A percentile compares a stretch with the other conserved stretches of the same genome.
These are phyloP conservation scores for Mucor indicus DNA, from an alignment of 371 early-diverging fungal species.

Conservation along the genomic window DNA sequence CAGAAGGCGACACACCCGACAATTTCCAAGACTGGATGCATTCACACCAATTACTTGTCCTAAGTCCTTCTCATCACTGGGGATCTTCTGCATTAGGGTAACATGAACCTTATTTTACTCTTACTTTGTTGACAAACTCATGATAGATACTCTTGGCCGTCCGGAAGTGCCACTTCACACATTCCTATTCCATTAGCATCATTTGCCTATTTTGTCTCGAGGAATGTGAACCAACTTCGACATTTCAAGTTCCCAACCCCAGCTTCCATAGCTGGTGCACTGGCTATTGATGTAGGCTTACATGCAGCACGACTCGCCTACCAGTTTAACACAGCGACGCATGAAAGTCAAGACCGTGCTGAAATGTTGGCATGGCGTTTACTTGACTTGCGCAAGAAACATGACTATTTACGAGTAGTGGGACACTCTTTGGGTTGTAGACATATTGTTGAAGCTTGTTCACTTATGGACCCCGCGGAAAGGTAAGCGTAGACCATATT, in stretches of 20 bases:
- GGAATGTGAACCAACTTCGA: constrained; percentile 26
- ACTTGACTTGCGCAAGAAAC: constrained; percentile 32
- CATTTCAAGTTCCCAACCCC: constrained; percentile 36
- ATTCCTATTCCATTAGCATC: constrained; percentile 44
- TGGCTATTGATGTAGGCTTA: constrained; percentile 37
- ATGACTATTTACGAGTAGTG: constrained; percentile 42
- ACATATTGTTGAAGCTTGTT: constrained; percentile 48
- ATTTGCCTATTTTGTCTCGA: constrained; percentile 30
- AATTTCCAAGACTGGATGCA: constrained; percentile 51
- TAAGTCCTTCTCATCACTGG: constrained; percentile 39
- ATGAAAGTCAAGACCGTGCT: constrained; percentile 41
- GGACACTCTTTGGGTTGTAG: constrained; percentile 49
- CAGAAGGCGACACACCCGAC: constrained; percentile 47
- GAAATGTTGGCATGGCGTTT: constrained; percentile 46
- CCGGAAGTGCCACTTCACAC: constrained; percentile 28
- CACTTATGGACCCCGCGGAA: constrained; percentile 30
- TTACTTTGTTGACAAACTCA: neutral
- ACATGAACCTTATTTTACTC: neutral
- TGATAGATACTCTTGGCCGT: constrained; percentile 48
- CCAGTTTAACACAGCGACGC: constrained; percentile 34
- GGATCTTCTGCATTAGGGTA: constrained; percentile 45
- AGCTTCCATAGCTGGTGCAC: constrained; percentile 33
- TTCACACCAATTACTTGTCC: constrained; percentile 42
- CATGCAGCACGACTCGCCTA: constrained; percentile 42
- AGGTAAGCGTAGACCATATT: constrained; percentile 18